Percentiles rank a stretch among this genome's conserved stretches.
Conservation (phyloP, 805 yeast genomes). For the Candida easanensis region DNA sequence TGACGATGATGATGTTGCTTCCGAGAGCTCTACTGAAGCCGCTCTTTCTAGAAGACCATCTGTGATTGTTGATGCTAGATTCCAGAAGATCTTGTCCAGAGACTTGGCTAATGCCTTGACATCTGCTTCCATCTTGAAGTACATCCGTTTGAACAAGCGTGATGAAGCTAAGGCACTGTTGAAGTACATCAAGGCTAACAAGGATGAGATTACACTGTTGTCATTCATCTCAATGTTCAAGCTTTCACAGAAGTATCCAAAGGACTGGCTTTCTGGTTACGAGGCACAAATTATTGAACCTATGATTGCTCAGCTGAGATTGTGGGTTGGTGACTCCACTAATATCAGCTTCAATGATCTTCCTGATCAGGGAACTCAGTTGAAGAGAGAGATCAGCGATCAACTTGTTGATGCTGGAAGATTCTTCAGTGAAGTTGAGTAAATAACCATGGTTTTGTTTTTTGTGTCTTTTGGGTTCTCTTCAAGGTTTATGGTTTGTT, state of each 20-base stretch:
- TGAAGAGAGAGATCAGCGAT: slow-evolving; percentile 31
- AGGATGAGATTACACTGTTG: slow-evolving; percentile 23
- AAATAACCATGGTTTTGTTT: too few relatives aligned
- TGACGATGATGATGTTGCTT: slow-evolving; percentile 6
- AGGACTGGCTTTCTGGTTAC: slow-evolving; percentile 20
- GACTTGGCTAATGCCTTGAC: slow-evolving; percentile 27
- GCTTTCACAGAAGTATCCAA: slow-evolving; percentile 26
- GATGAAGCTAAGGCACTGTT: slow-evolving; percentile 17
- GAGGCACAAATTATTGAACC: slow-evolving; percentile 21
- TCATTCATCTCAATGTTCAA: slow-evolving; percentile 28
- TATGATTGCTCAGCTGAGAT: slow-evolving; percentile 24
- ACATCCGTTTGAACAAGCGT: slow-evolving; percentile 17
- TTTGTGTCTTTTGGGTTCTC: neutral
- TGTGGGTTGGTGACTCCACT: slow-evolving; percentile 30
- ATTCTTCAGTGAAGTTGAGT: slow-evolving; percentile 20
- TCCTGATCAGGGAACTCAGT: slow-evolving; percentile 21
- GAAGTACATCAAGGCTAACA: slow-evolving; percentile 18
- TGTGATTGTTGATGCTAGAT: slow-evolving; percentile 14
- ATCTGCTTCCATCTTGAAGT: slow-evolving; percentile 24
- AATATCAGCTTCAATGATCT: slow-evolving; percentile 24
- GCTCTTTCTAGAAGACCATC: slow-evolving; percentile 8
- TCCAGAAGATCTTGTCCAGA: slow-evolving; percentile 20
- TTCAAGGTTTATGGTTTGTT: too few relatives aligned
- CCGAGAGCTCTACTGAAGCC: slow-evolving; percentile 5
- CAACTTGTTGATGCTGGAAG: slow-evolving; percentile 28